phyloP scores from a whole-genome alignment of 2,329 filamentous ascomycete species.

The Hymenoscyphus linearis region DNA sequence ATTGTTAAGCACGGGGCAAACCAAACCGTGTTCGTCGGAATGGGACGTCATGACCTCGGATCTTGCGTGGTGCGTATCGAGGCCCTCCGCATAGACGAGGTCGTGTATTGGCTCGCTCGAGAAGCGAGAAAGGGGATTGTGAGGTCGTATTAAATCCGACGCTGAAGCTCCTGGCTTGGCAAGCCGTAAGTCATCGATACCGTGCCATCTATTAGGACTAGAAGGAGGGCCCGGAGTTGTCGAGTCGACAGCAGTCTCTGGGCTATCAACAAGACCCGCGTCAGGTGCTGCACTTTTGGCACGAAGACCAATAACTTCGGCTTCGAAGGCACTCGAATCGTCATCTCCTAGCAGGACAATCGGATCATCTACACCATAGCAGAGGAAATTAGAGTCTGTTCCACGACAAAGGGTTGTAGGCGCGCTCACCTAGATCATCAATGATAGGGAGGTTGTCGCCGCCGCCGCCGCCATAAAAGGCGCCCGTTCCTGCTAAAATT shows the following conservation, averaged over 20 bases:
- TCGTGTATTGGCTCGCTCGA: not conserved
- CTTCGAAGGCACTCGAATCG: conserved; percentile 9
- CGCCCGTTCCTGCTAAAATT: not conserved
- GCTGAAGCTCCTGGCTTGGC: not conserved
- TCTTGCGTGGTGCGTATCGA: too few relatives aligned
- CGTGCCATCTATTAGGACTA: not conserved
- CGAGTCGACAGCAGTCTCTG: conserved; percentile 9
- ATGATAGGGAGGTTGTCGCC: not conserved
- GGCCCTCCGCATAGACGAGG: not conserved
- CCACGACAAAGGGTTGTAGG: not conserved
- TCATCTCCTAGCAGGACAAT: conserved; percentile 9
- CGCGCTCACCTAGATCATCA: not conserved
- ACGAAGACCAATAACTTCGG: not conserved
- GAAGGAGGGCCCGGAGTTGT: conserved; percentile 16
- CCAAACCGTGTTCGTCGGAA: not conserved
- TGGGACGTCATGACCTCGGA: not conserved
- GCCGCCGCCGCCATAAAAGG: not conserved
- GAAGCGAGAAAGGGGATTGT: not conserved
- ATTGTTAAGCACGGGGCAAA: not conserved
- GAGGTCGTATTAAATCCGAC: not conserved
- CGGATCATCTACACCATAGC: conserved; percentile 15
- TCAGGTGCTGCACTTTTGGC: conserved; percentile 2
- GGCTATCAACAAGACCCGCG: conserved; percentile 5
- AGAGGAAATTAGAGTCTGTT: not conserved
- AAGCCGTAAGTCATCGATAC: not conserved